phyloP scores from a whole-genome alignment of 2,329 filamentous ascomycete genomes.

The Colletotrichum graminicola region DNA sequence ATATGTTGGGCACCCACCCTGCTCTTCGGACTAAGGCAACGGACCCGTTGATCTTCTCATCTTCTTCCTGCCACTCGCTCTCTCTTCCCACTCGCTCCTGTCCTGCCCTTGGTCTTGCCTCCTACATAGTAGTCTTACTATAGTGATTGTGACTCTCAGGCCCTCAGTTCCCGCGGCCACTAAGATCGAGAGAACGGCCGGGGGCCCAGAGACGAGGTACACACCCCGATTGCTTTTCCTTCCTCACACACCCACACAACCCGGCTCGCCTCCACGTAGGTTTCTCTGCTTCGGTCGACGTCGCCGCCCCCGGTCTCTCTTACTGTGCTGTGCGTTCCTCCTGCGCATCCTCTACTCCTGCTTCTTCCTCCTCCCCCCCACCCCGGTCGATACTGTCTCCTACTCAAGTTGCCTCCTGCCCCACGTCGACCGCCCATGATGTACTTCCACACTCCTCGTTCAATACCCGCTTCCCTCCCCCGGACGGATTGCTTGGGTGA shows the following conservation, averaged over 20 bases:
- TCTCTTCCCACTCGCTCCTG: slow-evolving; percentile 30
- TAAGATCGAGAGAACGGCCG: slow-evolving; percentile 33
- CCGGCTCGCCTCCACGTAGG: slow-evolving; percentile 40
- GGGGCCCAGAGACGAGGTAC: slow-evolving; percentile 34
- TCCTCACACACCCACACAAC: slow-evolving; percentile 38
- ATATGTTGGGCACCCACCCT: slow-evolving; percentile 27
- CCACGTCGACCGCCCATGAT: slow-evolving; percentile 38
- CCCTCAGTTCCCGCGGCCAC: slow-evolving; percentile 31
- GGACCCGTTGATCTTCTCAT: slow-evolving; percentile 43
- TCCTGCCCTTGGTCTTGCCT: slow-evolving; percentile 32
- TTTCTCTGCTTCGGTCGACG: slow-evolving; percentile 41
- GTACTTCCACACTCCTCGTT: slow-evolving; percentile 34
- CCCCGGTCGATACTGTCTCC: slow-evolving; percentile 8
- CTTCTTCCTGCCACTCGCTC: slow-evolving; percentile 38
- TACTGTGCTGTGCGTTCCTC: slow-evolving; percentile 17
- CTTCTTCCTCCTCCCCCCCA: slow-evolving; percentile 20
- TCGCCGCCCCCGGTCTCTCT: slow-evolving; percentile 40
- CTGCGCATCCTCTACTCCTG: slow-evolving; percentile 17
- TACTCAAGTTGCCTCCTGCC: slow-evolving; percentile 37
- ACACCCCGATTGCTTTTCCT: slow-evolving; percentile 23
- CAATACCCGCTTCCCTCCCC: slow-evolving; percentile 36
- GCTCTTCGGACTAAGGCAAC: slow-evolving; percentile 36
- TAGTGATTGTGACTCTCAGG: slow-evolving; percentile 27
- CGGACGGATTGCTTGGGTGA: slow-evolving; percentile 38
- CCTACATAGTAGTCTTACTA: slow-evolving; percentile 15